These are phyloP conservation scores for Ilyonectria robusta DNA, from an alignment of 2,329 filamentous ascomycete genomes.

Conservation along the genomic window DNA sequence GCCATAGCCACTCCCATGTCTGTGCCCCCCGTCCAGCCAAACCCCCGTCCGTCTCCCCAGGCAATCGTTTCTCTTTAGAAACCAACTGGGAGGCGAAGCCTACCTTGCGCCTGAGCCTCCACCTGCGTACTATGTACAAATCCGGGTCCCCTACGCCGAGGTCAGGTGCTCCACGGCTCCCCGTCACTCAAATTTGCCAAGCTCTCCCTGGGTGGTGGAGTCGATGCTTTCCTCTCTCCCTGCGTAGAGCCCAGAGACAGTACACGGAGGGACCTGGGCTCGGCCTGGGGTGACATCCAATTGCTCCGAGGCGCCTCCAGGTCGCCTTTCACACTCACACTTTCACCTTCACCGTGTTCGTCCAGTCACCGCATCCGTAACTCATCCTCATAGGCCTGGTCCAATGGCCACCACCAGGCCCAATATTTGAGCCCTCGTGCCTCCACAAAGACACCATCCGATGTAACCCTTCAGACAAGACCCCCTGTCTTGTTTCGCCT, in stretches of 20 bases:
- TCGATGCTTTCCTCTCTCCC: slow-evolving; percentile 13
- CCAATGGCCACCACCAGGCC: slow-evolving; percentile 16
- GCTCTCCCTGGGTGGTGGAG: slow-evolving; percentile 30
- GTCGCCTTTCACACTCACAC: not conserved
- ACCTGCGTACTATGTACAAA: slow-evolving; percentile 2
- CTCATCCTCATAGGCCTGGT: slow-evolving; percentile 9
- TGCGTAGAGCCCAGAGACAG: slow-evolving; percentile 10
- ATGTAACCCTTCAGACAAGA: slow-evolving; percentile 31
- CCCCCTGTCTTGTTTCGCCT: slow-evolving; percentile 27
- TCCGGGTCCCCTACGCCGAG: slow-evolving; percentile 9
- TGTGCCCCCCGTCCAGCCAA: not conserved
- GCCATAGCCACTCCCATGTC: slow-evolving; percentile 5
- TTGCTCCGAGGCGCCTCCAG: not conserved
- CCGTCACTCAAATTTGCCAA: slow-evolving; percentile 33
- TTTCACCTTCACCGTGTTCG: not conserved
- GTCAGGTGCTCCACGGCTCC: slow-evolving; percentile 29
- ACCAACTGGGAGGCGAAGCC: not conserved
- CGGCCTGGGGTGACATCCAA: not conserved
- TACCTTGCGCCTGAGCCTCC: not conserved
- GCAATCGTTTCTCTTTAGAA: slow-evolving; percentile 20
- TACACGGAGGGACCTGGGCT: not conserved
- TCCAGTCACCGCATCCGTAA: slow-evolving; percentile 20
- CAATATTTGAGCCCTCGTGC: slow-evolving; percentile 14
- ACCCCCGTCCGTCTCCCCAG: slow-evolving; percentile 12
- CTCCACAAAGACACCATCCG: slow-evolving; percentile 14